Percentiles rank a stretch among this genome's conserved stretches.
These are phyloP conservation scores for Schizochytrium sp. DNA, from an alignment of 108 stramenopile species.

Conservation along the genomic window DNA sequence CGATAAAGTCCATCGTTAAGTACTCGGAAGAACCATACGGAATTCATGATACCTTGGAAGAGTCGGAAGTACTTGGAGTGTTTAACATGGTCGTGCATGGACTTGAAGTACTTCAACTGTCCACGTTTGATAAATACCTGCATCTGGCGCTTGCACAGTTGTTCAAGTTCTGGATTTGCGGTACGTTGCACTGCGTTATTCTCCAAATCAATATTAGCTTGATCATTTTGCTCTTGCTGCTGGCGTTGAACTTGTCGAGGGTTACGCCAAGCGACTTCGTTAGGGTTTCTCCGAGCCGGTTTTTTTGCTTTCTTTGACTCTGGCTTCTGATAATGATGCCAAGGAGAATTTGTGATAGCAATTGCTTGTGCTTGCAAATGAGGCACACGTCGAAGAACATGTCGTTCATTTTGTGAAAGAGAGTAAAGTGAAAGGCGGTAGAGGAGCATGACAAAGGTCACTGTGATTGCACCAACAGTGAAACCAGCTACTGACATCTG, in stretches of 20 bases:
- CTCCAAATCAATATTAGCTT: background rate
- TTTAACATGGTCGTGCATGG: background rate
- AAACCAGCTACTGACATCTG: background rate
- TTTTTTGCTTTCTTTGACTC: no score
- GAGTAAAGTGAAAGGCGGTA: background rate
- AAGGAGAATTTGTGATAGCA: background rate
- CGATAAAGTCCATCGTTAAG: background rate
- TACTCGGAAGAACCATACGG: background rate
- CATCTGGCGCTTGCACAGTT: constrained; percentile 35
- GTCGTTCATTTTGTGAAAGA: background rate
- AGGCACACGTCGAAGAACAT: background rate
- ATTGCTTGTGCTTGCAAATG: background rate
- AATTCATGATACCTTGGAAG: background rate
- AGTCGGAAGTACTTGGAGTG: background rate
- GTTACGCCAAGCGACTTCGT: background rate
- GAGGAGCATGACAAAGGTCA: background rate
- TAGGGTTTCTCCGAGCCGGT: no score
- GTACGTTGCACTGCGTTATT: background rate
- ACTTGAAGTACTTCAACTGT: constrained; percentile 1
- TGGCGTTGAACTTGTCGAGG: background rate
- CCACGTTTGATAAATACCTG: constrained; percentile 33
- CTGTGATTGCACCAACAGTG: background rate
- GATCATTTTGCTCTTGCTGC: background rate
- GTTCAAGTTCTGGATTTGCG: constrained; percentile 30
- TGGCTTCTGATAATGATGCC: background rate